Conservation (phyloP, 2,329 filamentous ascomycete genomes). For the Didymella segeticola region DNA sequence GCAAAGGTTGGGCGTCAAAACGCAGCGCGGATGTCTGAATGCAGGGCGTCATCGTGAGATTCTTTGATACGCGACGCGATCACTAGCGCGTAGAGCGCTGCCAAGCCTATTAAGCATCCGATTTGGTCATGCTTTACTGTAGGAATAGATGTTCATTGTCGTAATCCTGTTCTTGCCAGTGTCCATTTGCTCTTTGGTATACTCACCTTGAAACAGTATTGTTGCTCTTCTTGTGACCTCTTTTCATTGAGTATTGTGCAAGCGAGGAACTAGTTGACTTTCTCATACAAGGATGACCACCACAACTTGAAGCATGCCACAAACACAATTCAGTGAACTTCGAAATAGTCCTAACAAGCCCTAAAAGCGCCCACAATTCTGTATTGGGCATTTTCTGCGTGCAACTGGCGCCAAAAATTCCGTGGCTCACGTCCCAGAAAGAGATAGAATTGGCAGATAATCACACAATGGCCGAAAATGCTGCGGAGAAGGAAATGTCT, state of each 20-base stretch:
- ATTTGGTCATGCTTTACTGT: constrained; percentile 2
- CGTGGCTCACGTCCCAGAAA: constrained; percentile 8
- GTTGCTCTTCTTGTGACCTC: not conserved
- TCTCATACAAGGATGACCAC: not conserved
- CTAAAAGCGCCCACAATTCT: not conserved
- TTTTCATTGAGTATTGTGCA: not conserved
- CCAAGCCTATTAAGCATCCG: constrained; percentile 33
- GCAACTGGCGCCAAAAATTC: not conserved
- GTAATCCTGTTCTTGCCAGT: too few relatives aligned
- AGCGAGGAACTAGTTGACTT: constrained; percentile 17
- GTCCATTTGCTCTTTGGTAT: too few relatives aligned
- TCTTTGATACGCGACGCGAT: constrained; percentile 34
- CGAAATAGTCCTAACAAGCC: not conserved
- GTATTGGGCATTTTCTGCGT: not conserved
- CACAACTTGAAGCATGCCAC: not conserved
- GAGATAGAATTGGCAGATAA: constrained; percentile 9
- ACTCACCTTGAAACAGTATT: too few relatives aligned
- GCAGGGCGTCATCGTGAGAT: constrained; percentile 29
- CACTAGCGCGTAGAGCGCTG: constrained; percentile 28
- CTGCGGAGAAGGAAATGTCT: not conserved
- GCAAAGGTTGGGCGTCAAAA: constrained; percentile 9
- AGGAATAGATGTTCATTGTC: too few relatives aligned
- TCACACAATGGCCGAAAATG: constrained; percentile 3
- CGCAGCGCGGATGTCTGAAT: constrained; percentile 9
- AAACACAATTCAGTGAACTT: not conserved